Evolutionary conservation across 352 stramenopile species (phyloP).

Genomic region (Thalassiosira sp.): DNA sequence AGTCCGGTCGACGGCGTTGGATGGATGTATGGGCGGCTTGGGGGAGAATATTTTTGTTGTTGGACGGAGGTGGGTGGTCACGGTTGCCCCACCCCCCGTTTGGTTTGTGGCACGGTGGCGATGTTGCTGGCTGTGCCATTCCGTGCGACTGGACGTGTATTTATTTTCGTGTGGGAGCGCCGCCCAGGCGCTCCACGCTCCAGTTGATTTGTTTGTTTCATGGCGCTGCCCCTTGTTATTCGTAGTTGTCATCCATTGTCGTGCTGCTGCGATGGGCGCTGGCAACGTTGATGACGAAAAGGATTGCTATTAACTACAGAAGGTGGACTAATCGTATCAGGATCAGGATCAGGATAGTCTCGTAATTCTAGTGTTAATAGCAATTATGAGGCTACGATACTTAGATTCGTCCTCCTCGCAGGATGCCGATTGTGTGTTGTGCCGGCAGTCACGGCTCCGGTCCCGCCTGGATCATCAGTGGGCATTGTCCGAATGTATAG

Average conservation of each 20-base stretch:
- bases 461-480: too few species aligned
- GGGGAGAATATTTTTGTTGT: background rate
- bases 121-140: background rate
- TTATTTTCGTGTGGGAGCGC: background rate
- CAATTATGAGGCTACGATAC: too few species aligned
- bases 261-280: background rate
- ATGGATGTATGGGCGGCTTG: background rate
- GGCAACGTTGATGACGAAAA: background rate
- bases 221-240: background rate
- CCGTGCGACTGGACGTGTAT: background rate
- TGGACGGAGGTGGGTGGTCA: background rate
- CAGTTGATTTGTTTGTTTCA: slow-evolving; percentile 1
- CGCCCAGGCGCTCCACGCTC: background rate
- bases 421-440: too few species aligned
- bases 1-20: background rate
- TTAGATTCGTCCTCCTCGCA: too few species aligned
- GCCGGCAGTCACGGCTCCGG: too few species aligned
- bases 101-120: background rate
- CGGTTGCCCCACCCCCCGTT: background rate
- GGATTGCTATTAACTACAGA: too few species aligned
- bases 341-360: too few species aligned
- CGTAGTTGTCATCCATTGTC: background rate
- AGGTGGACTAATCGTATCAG: too few species aligned
- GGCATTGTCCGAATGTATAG: too few species aligned
- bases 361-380: too few species aligned